These are phyloP conservation scores for Endocarpon pusillum DNA, from an alignment of 495 filamentous ascomycete species.

Conservation along the genomic window DNA sequence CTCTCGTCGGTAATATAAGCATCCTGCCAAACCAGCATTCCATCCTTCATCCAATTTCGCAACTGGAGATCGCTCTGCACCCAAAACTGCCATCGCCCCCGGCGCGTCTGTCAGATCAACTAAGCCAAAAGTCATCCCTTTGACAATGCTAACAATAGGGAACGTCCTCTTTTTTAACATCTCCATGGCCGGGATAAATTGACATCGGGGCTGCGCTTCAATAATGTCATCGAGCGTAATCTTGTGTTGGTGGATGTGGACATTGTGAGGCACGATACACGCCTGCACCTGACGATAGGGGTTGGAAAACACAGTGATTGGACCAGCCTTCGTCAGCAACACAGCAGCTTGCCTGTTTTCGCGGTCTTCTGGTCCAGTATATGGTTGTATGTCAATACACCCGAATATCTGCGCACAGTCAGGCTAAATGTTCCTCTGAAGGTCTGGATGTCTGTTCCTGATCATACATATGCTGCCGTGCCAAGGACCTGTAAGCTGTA, in stretches of 20 bases:
- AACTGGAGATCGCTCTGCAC: slow-evolving; percentile 5
- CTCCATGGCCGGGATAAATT: slow-evolving; percentile 4
- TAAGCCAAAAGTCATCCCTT: slow-evolving; percentile 49
- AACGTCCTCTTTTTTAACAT: slow-evolving; percentile 13
- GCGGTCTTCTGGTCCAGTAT: no score
- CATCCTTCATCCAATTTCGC: slow-evolving; percentile 39
- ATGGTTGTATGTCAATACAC: no score
- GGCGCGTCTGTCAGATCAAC: slow-evolving; percentile 25
- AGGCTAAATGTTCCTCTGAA: no score
- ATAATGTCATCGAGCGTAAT: slow-evolving; percentile 11
- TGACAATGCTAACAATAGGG: slow-evolving; percentile 45
- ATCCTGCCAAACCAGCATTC: slow-evolving; percentile 28
- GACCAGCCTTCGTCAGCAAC: slow-evolving; percentile 41
- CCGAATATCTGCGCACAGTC: no score
- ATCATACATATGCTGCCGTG: no score
- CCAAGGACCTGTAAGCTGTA: no score
- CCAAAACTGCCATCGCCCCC: slow-evolving; percentile 14
- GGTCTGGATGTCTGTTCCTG: no score
- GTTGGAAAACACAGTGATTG: slow-evolving; percentile 23
- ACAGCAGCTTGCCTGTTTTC: slow-evolving; percentile 18
- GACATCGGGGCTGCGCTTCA: slow-evolving; percentile 13
- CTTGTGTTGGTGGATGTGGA: slow-evolving; percentile 34
- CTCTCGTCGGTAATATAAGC: slow-evolving; percentile 37
- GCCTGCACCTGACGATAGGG: slow-evolving; percentile 19
- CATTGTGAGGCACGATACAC: slow-evolving; percentile 41